Conservation (phyloP, 176 grass and related monocot species). For the Ensete glaucum region DNA sequence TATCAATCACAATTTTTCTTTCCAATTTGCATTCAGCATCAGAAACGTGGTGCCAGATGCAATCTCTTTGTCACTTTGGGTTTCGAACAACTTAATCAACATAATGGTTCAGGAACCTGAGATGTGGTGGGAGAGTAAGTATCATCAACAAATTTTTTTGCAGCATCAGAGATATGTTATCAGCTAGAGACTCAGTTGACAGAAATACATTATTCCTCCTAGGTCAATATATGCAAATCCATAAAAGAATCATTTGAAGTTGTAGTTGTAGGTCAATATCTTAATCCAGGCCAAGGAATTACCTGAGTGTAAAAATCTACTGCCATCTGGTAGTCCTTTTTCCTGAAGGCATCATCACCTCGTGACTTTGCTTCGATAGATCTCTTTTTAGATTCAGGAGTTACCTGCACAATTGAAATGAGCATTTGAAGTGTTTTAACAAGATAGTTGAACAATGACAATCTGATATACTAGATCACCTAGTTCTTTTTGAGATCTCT, state of each 20-base stretch:
- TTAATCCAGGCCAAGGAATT: neutral
- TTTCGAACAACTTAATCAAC: neutral
- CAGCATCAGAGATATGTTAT: neutral
- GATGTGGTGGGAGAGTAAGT: neutral
- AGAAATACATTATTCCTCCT: neutral
- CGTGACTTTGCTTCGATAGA: conserved; percentile 80
- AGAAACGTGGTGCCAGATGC: neutral
- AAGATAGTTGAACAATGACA: too few relatives aligned
- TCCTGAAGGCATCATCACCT: conserved; percentile 79
- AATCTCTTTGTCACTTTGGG: neutral
- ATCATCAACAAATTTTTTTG: neutral
- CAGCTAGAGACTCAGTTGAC: neutral
- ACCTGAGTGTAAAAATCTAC: conserved; percentile 89
- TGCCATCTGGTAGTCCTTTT: conserved; percentile 66
- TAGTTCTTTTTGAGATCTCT: neutral
- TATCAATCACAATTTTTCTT: neutral
- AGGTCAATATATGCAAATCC: neutral
- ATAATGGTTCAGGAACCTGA: neutral
- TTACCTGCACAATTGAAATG: conserved; percentile 35
- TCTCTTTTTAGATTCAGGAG: conserved; percentile 55
- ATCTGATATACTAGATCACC: neutral
- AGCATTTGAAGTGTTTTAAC: too few relatives aligned
- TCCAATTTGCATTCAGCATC: neutral
- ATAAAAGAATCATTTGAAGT: neutral
- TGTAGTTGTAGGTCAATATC: too few relatives aligned